Evolutionary conservation across 108 stramenopile species (phyloP), one percentile per base, ranked within the genome.

Genomic region (Fistulifera solaris): DNA sequence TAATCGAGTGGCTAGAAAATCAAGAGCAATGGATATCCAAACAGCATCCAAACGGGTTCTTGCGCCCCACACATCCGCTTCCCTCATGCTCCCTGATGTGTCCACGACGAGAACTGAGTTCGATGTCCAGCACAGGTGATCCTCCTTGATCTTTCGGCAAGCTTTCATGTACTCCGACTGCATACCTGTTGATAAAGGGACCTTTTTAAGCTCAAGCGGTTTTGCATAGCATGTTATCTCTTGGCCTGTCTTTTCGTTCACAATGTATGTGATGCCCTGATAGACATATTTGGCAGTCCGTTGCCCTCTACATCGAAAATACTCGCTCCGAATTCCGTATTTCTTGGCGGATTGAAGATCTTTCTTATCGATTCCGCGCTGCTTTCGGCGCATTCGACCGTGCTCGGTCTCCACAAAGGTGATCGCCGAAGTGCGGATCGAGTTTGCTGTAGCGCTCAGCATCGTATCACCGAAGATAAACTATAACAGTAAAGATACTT

Each of bases 11-110:
- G 59, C 54, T 14, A 67, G 22, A 17, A 61, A 61, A 24, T 80
- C 78, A 31, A 63, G 38, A 7, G 78, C 75, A 19, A 76, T 41
- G 1, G 62, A 27, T 53, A 68, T 58, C 66, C 66, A 80, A 2
- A 74, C 78, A 16, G 56, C 72, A 47, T 67, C 73, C 1, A 48
- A 48, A 17, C 44, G 58, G 31, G 58, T 65, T 11, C 63, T 57
- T 7, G 71, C 58, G 14, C 68, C 72, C 45, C 47, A 62, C 0
- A 76, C 64, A 56, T 80, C 68, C 46, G 54, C 54, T 19, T 38
- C 35, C 27, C 58, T 47, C 75, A 80, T 80, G 40, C 54, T 57
- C 7, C 72, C 79, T 38, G 41, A 44, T 43, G 58, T 74, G 54
- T 80, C 79, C 7, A 45, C 44, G 16, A 45, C 44, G 6, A 45